A percentile compares a stretch with the other conserved stretches of the same genome.
phyloP scores from a whole-genome alignment of 2,329 filamentous ascomycete genomes.

The Fusarium continuum region DNA sequence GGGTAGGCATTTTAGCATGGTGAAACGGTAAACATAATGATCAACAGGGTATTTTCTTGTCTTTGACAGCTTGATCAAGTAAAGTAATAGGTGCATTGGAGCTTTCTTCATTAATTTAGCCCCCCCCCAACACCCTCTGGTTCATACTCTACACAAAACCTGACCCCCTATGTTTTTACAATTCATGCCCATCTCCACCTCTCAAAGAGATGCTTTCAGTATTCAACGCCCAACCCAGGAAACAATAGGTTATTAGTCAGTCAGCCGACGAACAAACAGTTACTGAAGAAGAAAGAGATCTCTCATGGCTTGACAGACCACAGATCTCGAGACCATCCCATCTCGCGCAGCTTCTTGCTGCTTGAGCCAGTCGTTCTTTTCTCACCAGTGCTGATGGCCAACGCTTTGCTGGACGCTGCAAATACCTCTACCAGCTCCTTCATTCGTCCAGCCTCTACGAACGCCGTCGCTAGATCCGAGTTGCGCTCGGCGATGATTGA shows the following conservation, averaged over 20 bases:
- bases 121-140: neutral
- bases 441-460: conserved; percentile 73
- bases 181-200: conserved; percentile 12
- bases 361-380: conserved; percentile 60
- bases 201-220: conserved; percentile 10
- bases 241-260: neutral
- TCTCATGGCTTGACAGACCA: conserved; percentile 61
- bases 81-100: neutral
- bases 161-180: conserved; percentile 28
- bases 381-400: conserved; percentile 65
- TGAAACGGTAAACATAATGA: no score
- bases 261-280: neutral
- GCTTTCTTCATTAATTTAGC: conserved; percentile 14
- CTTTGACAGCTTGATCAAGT: neutral
- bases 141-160: conserved; percentile 14
- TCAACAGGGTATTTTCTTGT: no score
- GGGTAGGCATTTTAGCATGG: neutral
- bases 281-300: neutral
- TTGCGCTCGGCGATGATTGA: conserved; percentile 76
- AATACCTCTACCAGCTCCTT: conserved; percentile 79
- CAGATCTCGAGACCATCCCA: conserved; percentile 70
- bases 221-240: conserved; percentile 23
- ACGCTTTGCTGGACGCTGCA: conserved; percentile 78
- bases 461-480: conserved; percentile 71
- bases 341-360: conserved; percentile 68